Evolutionary conservation across 208 protist genomes (phyloP).

Genomic region (Acanthamoeba sp.): DNA sequence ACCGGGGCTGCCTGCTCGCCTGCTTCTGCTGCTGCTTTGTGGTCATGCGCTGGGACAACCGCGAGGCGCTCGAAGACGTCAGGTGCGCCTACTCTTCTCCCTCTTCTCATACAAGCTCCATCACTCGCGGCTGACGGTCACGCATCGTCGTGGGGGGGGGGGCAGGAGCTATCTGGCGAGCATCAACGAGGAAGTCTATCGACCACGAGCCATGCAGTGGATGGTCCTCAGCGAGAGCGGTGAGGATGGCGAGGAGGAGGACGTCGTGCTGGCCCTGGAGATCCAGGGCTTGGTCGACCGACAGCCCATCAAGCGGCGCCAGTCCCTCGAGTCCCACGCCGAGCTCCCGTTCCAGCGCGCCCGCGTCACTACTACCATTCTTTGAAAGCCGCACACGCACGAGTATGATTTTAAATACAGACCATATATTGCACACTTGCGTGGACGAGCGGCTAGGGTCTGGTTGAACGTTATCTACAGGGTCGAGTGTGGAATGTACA

Average conservation of each 20-base stretch:
- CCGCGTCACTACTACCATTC: background rate
- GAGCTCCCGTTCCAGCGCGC: background rate
- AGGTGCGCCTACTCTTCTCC: background rate
- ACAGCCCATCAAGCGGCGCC: conserved; percentile 36
- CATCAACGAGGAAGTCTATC: background rate
- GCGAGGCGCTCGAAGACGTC: background rate
- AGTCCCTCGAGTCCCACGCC: conserved; percentile 15
- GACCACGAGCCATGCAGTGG: background rate
- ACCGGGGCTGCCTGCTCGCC: background rate
- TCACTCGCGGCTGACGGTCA: background rate
- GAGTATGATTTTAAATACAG: background rate
- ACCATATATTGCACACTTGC: background rate
- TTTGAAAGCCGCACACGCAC: background rate
- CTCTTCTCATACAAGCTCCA: background rate
- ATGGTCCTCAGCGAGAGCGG: conserved; percentile 27
- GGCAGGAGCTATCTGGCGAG: background rate
- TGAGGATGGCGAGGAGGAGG: conserved; percentile 26
- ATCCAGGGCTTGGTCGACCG: conserved; percentile 28
- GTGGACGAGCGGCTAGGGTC: too few species aligned
- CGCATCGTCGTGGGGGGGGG: background rate
- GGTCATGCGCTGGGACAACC: background rate
- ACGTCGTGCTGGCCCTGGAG: conserved; percentile 42
- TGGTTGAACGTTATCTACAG: background rate
- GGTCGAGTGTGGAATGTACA: background rate
- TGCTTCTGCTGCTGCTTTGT: conserved; percentile 40